A percentile compares a stretch with the other conserved stretches of the same genome.
Evolutionary conservation across 352 stramenopile species (phyloP).

Genomic region (Phytophthora pseudosyringae): DNA sequence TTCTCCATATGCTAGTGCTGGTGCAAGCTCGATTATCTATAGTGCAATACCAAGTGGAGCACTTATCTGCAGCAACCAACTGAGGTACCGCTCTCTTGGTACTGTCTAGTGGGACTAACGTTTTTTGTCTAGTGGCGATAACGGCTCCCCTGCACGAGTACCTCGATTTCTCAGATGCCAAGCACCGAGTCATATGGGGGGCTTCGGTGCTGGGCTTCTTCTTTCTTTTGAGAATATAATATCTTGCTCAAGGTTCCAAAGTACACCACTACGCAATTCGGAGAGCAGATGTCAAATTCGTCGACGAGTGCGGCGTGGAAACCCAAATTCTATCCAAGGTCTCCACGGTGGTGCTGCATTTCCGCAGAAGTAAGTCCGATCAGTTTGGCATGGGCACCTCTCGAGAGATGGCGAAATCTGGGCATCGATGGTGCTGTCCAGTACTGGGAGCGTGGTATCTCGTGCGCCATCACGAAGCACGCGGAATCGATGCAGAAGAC

Average conservation of each 20-base stretch:
- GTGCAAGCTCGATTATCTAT: no score
- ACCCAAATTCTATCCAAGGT: neutral
- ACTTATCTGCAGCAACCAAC: no score
- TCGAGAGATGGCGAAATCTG: neutral
- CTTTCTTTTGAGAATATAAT: neutral
- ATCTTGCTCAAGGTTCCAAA: neutral
- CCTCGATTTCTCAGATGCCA: neutral
- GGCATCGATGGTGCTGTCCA: no score
- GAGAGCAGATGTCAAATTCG: neutral
- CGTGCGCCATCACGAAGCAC: no score
- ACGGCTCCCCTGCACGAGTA: neutral
- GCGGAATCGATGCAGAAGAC: no score
- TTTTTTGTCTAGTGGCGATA: no score
- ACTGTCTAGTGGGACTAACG: no score
- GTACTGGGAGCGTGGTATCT: no score
- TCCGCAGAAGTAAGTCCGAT: neutral
- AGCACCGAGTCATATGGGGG: neutral
- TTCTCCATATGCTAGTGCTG: no score
- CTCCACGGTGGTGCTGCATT: neutral
- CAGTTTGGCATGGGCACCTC: neutral
- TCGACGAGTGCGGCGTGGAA: neutral
- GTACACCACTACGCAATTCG: neutral
- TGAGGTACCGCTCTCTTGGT: no score
- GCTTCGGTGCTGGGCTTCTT: neutral
- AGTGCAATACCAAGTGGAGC: no score